Evolutionary conservation across 768 basidiomycete genomes (phyloP).

Genomic region (Leccinum rimulosum): DNA sequence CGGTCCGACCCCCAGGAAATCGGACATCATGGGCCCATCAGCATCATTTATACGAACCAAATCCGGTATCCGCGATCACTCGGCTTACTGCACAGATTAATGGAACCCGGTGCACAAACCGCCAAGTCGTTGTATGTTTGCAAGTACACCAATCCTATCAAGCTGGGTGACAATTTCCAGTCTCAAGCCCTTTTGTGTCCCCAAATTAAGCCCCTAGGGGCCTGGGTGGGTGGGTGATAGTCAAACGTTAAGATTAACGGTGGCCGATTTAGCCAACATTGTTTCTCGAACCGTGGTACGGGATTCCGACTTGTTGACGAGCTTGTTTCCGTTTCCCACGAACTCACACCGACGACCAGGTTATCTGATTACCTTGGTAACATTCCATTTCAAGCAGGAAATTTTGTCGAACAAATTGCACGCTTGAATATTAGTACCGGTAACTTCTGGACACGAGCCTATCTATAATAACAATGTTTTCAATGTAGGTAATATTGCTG

Average conservation of each 20-base stretch:
- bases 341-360: background rate
- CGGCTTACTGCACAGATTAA: background rate
- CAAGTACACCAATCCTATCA: background rate
- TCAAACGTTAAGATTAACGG: slow-evolving; percentile 10
- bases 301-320: background rate
- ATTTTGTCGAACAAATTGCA: background rate
- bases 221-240: slow-evolving; percentile 1
- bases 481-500: background rate
- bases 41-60: background rate
- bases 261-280: background rate
- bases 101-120: background rate
- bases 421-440: background rate
- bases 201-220: background rate
- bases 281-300: background rate
- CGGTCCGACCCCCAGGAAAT: background rate
- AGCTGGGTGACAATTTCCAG: background rate
- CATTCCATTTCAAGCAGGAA: background rate
- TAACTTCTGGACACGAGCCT: background rate
- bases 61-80: background rate
- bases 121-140: background rate
- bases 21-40: background rate
- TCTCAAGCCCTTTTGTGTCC: background rate
- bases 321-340: background rate
- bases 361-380: background rate
- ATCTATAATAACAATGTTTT: background rate